Evolutionary conservation across 768 basidiomycete species (phyloP), one percentile per base, ranked within the genome.

Genomic region (Termitomyces sp.): DNA sequence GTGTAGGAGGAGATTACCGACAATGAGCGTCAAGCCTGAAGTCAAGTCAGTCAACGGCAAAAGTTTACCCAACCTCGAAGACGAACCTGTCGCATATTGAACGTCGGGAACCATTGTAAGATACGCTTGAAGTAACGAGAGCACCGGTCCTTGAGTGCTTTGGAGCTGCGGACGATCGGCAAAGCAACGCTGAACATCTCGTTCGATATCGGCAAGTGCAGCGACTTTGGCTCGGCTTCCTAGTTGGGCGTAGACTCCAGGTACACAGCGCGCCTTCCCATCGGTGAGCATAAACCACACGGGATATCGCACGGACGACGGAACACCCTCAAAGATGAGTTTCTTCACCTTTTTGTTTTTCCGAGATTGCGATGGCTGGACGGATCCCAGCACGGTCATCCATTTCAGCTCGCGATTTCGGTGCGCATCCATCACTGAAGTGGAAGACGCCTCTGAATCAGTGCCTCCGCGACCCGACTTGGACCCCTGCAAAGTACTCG

Each of bases 41-140:
- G 45, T 25, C 3, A 5, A 31, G 16, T 33, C 18, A 60, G 33
- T 52, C 16, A 61, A 1, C 55, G 46, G 5, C n/a, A 43, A 36
- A 31, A 33, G 5, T 13, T 22, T n/a, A 20, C 50, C 31, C 4
- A 16, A 57, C 1, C 7, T 50, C 7, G 15, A 32, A 29, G 45
- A 69, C 70, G 33, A 56, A 89, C 90, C 89, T 38, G 69, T 74
- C 13, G 70, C 72, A 62, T 93, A 94, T 47, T 77, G 79, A 18
- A 91, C 76, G 63, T 94, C 91, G 0, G 91, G 91, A 0, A 93
- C 91, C 91, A 94, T 92, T 16, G 79, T 81, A 41, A 93, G 67
- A 68, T 91, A 93, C 11, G 89, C 89, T 58, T 89, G 86, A 3
- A 86, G 58, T 18, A 89, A 61, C 6, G 80, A 78, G 22, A 80